phyloP scores from a whole-genome alignment of 345 rosid genomes.

The Hypericum perforatum region DNA sequence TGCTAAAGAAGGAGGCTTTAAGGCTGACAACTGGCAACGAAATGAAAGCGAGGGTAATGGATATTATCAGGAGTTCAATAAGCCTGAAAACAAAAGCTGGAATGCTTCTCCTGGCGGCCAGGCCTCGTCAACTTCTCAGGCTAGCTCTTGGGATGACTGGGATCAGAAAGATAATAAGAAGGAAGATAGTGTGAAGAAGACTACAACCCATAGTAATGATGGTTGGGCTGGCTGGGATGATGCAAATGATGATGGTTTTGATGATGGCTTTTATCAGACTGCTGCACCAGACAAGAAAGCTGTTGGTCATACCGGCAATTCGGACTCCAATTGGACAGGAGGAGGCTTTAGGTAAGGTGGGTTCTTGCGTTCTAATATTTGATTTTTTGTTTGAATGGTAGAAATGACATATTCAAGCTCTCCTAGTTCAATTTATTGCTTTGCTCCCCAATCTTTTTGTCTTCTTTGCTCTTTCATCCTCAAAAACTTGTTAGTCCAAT shows the following conservation, averaged over 20 bases:
- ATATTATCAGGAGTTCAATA: conserved; percentile 41
- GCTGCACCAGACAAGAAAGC: conserved; percentile 35
- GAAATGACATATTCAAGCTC: not conserved
- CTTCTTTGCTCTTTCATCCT: no score
- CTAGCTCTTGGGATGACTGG: conserved; percentile 93
- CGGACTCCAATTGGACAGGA: conserved; percentile 73
- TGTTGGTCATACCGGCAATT: conserved; percentile 50
- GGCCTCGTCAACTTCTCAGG: conserved; percentile 39
- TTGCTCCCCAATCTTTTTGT: no score
- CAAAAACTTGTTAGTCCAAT: no score
- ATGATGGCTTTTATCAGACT: conserved; percentile 40
- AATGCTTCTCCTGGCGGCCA: conserved; percentile 50
- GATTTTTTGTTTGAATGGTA: not conserved
- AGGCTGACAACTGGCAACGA: conserved; percentile 44
- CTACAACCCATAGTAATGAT: conserved; percentile 36
- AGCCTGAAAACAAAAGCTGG: conserved; percentile 45
- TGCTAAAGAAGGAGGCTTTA: conserved; percentile 62
- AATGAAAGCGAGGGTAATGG: conserved; percentile 52
- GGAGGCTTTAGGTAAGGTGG: conserved; percentile 77
- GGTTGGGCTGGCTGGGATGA: conserved; percentile 97
- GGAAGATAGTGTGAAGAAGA: conserved; percentile 30
- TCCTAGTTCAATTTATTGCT: not conserved
- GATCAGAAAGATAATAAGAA: conserved; percentile 48
- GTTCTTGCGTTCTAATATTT: not conserved
- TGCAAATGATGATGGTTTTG: conserved; percentile 61